Percentiles rank a stretch among this genome's conserved stretches.
Conservation (phyloP, 176 grass and related monocot species). For the Chrysopogon serrulatus region DNA sequence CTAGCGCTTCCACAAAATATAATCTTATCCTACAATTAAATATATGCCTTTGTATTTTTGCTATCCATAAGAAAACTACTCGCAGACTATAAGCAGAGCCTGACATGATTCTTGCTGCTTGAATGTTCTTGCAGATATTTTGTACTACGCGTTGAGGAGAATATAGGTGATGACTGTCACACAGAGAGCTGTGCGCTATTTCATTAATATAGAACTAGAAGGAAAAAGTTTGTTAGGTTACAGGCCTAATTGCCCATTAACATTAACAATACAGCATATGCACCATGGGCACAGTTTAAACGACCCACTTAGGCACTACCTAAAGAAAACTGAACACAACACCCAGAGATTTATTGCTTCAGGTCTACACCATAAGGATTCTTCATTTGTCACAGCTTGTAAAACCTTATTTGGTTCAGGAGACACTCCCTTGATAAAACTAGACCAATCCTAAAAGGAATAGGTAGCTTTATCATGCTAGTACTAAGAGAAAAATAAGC, state of each 20-base stretch:
- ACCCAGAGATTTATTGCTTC: background rate
- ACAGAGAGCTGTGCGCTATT: background rate
- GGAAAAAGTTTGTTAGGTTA: background rate
- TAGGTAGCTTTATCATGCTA: background rate
- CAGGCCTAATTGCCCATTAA: background rate
- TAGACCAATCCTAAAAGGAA: background rate
- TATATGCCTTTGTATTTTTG: background rate
- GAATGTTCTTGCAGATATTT: conserved; percentile 65
- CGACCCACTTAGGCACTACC: background rate
- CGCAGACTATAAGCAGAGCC: conserved; percentile 2
- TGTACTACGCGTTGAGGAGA: conserved; percentile 87
- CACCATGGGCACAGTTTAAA: background rate
- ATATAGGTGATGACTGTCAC: conserved; percentile 63
- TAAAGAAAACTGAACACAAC: background rate
- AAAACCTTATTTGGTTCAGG: background rate
- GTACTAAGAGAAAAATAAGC: background rate
- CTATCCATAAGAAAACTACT: background rate
- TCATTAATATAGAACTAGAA: background rate
- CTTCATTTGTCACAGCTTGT: background rate
- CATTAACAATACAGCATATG: background rate
- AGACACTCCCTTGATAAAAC: background rate
- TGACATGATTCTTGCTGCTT: conserved; percentile 21
- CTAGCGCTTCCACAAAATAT: background rate
- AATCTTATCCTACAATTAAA: background rate
- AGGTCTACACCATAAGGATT: background rate